These are phyloP conservation scores for Schoenoplectus tabernaemontani DNA, from an alignment of 202 grass and related monocot species.

Conservation along the genomic window DNA sequence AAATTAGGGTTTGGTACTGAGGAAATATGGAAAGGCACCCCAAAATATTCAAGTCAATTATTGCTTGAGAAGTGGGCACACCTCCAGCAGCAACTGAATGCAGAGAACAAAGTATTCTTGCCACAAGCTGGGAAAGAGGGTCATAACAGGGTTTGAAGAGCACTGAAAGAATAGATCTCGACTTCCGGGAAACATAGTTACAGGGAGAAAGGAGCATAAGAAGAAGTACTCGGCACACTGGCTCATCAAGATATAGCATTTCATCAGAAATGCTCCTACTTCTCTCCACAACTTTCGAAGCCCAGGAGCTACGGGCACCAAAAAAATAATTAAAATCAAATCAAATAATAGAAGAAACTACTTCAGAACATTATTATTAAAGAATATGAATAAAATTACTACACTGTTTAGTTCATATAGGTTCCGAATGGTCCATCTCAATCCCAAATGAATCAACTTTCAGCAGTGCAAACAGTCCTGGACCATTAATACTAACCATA, in stretches of 20 bases:
- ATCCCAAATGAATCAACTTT: neutral
- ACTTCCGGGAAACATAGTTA: slow-evolving; percentile 50
- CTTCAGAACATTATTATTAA: neutral
- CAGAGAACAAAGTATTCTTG: slow-evolving; percentile 36
- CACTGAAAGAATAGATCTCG: slow-evolving; percentile 48
- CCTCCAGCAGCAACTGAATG: slow-evolving; percentile 44
- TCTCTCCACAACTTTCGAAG: slow-evolving; percentile 32
- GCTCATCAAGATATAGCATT: slow-evolving; percentile 39
- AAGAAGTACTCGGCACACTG: slow-evolving; percentile 63
- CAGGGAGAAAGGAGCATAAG: slow-evolving; percentile 76
- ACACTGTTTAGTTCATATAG: neutral
- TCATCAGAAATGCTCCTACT: slow-evolving; percentile 32
- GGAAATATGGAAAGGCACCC: slow-evolving; percentile 46
- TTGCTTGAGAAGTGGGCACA: slow-evolving; percentile 38
- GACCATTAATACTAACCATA: neutral
- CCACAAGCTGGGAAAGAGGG: slow-evolving; percentile 32
- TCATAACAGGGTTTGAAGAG: slow-evolving; percentile 30
- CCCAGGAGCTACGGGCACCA: slow-evolving; percentile 32
- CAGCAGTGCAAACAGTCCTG: neutral
- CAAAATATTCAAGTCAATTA: slow-evolving; percentile 51
- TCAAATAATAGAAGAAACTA: slow-evolving; percentile 1
- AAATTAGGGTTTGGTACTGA: slow-evolving; percentile 43
- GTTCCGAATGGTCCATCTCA: neutral
- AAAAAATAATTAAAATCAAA: slow-evolving; percentile 1
- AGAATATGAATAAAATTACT: neutral